These are phyloP conservation scores for Vitellaria paradoxa DNA, from an alignment of 179 eudicot species.

Conservation along the genomic window DNA sequence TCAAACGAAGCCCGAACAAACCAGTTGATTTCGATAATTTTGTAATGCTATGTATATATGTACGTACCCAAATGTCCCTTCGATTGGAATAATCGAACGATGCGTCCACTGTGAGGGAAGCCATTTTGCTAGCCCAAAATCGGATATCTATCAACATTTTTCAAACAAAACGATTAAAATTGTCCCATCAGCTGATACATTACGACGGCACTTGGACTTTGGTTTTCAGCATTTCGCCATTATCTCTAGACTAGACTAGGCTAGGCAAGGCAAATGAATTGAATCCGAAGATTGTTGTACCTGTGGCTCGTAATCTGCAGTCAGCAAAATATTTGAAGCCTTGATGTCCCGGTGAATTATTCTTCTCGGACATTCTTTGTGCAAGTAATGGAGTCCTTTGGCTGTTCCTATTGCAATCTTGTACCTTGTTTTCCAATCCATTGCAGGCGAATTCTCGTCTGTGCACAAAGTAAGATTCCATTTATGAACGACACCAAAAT, in stretches of 20 bases:
- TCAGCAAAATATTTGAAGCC: constrained; percentile 68
- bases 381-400: constrained; percentile 83
- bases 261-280: background rate
- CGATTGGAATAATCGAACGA: constrained; percentile 92
- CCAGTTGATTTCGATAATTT: background rate
- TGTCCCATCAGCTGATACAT: background rate
- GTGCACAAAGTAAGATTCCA: constrained; percentile 2
- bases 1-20: too few relatives aligned
- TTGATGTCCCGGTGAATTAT: constrained; percentile 93
- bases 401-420: constrained; percentile 90
- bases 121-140: constrained; percentile 98
- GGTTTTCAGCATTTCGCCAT: too few relatives aligned
- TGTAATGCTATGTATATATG: background rate
- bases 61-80: constrained; percentile 93
- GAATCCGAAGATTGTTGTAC: constrained; percentile 23
- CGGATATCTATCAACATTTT: constrained; percentile 60
- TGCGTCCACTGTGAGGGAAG: constrained; percentile 96
- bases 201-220: too few relatives aligned
- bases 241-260: too few relatives aligned
- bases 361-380: constrained; percentile 87
- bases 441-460: constrained; percentile 60
- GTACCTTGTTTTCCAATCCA: constrained; percentile 82
- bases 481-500: background rate
- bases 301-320: constrained; percentile 80
- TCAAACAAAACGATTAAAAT: constrained; percentile 1